These are phyloP conservation scores for Beauveria sp. DNA, from an alignment of 2,329 filamentous ascomycete genomes.

Conservation along the genomic window DNA sequence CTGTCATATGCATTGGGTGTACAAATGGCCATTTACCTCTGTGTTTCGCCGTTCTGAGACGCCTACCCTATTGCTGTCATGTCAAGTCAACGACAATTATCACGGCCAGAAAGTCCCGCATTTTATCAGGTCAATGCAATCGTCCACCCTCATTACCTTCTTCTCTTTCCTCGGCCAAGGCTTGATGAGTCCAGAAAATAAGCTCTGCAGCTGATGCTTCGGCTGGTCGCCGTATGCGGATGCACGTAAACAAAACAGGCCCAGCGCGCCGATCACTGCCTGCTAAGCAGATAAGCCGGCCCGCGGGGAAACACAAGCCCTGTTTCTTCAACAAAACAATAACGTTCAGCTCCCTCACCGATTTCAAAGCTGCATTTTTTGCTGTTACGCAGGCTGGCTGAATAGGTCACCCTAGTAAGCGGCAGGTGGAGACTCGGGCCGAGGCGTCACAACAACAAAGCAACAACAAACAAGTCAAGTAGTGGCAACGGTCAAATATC, in stretches of 20 bases:
- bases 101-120: too few species aligned
- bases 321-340: neutral
- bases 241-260: neutral
- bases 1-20: too few species aligned
- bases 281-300: neutral
- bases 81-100: too few species aligned
- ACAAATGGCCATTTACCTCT: too few species aligned
- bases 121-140: too few species aligned
- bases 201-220: neutral
- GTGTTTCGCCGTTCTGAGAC: too few species aligned
- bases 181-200: neutral
- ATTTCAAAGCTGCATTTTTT: neutral
- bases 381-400: neutral
- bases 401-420: neutral
- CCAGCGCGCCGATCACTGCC: neutral
- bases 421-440: neutral
- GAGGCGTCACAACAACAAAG: neutral
- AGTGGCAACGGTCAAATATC: neutral
- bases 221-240: neutral
- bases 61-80: too few species aligned
- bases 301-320: too few species aligned
- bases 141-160: too few species aligned
- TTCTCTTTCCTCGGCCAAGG: too few species aligned
- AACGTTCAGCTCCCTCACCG: neutral
- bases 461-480: neutral